A percentile compares a stretch with the other conserved stretches of the same genome.
Conservation (phyloP, 345 rosid species). For the Gossypium australe region DNA sequence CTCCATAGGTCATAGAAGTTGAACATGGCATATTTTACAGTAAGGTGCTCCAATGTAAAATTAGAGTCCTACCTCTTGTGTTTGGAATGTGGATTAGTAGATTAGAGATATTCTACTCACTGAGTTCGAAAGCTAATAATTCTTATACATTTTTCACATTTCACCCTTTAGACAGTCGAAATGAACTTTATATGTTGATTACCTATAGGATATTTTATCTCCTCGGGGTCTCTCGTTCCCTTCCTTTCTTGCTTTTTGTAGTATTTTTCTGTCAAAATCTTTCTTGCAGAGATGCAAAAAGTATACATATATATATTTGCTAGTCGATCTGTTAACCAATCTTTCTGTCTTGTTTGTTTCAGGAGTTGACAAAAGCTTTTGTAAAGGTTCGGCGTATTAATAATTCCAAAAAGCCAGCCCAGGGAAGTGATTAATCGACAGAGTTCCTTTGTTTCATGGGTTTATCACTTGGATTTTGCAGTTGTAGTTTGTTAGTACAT, state of each 20-base stretch:
- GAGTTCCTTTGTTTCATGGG: neutral
- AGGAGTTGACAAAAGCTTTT: slow-evolving; percentile 49
- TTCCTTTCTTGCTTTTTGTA: neutral
- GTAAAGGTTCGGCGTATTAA: slow-evolving; percentile 53
- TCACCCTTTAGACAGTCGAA: neutral
- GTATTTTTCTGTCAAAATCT: neutral
- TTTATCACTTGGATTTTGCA: neutral
- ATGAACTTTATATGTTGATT: neutral
- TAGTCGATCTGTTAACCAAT: neutral
- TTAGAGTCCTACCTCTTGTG: neutral
- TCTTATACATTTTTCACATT: neutral
- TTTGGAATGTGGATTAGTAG: neutral
- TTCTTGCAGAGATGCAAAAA: neutral
- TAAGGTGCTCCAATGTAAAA: neutral
- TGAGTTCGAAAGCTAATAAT: neutral
- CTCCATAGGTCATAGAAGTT: neutral
- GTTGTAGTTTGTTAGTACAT: slow-evolving; percentile 1
- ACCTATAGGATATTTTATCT: neutral
- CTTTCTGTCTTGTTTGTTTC: neutral
- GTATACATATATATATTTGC: neutral
- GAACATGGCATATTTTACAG: neutral
- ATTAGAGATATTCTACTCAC: neutral
- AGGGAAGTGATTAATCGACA: neutral
- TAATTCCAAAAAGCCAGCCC: slow-evolving; percentile 44
- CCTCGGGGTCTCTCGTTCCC: neutral